phyloP scores from a whole-genome alignment of 441 rosid species.

The Croton setiger region DNA sequence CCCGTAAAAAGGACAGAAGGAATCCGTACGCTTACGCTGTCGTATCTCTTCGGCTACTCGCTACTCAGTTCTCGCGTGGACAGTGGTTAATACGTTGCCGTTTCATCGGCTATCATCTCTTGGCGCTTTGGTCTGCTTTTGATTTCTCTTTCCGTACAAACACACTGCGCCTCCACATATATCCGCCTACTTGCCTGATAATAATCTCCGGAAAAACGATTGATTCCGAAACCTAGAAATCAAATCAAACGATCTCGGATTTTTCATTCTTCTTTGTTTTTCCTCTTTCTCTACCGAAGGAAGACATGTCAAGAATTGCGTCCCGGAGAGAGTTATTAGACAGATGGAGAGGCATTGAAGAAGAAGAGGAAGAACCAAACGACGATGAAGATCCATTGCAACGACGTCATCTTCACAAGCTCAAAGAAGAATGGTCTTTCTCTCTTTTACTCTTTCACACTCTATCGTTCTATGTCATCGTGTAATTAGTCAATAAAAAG shows the following conservation, averaged over 20 bases:
- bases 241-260: constrained; percentile 22
- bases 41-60: too few relatives aligned
- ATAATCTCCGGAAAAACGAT: neutral
- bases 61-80: too few relatives aligned
- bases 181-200: neutral
- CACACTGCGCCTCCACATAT: neutral
- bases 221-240: constrained; percentile 4
- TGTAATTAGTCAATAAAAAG: neutral
- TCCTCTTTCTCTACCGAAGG: neutral
- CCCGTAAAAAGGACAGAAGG: too few relatives aligned
- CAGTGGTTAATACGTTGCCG: constrained; percentile 6
- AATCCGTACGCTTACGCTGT: too few relatives aligned
- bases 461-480: neutral
- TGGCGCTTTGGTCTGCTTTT: constrained; percentile 7
- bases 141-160: neutral
- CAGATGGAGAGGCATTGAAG: constrained; percentile 81
- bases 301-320: constrained; percentile 38
- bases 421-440: constrained; percentile 80
- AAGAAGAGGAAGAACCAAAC: constrained; percentile 68
- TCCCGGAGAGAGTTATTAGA: constrained; percentile 55
- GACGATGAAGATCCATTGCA: constrained; percentile 41
- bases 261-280: constrained; percentile 25
- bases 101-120: neutral
- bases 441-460: neutral
- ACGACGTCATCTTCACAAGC: constrained; percentile 50